A percentile compares a stretch with the other conserved stretches of the same genome.
phyloP scores from a whole-genome alignment of 2,329 filamentous ascomycete species.

The Trichoderma gracile region DNA sequence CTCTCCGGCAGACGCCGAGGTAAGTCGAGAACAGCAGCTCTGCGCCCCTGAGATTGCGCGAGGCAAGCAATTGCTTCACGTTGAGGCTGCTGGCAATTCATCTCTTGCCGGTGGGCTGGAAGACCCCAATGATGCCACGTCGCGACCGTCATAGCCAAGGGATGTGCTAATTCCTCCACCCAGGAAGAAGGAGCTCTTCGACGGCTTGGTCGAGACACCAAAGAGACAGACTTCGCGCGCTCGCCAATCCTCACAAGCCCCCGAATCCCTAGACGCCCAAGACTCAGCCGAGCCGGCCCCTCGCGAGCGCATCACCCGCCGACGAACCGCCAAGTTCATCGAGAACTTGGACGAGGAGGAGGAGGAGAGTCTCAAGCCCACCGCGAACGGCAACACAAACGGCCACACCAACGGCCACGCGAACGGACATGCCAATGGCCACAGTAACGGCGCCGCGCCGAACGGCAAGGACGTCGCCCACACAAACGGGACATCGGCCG shows the following conservation, averaged over 20 bases:
- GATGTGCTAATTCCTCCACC: not conserved
- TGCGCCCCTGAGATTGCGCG: not conserved
- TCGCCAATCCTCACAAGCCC: conserved; percentile 52
- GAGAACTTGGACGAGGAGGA: conserved; percentile 52
- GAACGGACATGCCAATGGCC: not conserved
- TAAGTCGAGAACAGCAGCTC: conserved; percentile 25
- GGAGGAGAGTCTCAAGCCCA: conserved; percentile 33
- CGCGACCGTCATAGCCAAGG: not conserved
- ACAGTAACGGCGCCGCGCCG: conserved; percentile 26
- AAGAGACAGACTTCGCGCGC: conserved; percentile 43
- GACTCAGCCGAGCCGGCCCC: conserved; percentile 48
- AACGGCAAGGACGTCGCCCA: conserved; percentile 28
- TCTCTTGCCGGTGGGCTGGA: not conserved
- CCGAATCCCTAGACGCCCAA: conserved; percentile 50
- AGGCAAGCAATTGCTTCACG: not conserved
- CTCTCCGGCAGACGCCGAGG: conserved; percentile 38
- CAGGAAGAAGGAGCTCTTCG: conserved; percentile 63
- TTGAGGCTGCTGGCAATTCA: not conserved
- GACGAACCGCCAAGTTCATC: conserved; percentile 52
- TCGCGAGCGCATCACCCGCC: conserved; percentile 43
- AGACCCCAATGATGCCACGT: not conserved
- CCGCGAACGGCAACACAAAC: conserved; percentile 30
- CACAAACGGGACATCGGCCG: conserved; percentile 29
- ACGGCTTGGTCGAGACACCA: conserved; percentile 62
- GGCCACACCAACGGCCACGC: conserved; percentile 28